Evolutionary conservation across 257 asterid species (phyloP).

Genomic region (Cinchona pubescens): DNA sequence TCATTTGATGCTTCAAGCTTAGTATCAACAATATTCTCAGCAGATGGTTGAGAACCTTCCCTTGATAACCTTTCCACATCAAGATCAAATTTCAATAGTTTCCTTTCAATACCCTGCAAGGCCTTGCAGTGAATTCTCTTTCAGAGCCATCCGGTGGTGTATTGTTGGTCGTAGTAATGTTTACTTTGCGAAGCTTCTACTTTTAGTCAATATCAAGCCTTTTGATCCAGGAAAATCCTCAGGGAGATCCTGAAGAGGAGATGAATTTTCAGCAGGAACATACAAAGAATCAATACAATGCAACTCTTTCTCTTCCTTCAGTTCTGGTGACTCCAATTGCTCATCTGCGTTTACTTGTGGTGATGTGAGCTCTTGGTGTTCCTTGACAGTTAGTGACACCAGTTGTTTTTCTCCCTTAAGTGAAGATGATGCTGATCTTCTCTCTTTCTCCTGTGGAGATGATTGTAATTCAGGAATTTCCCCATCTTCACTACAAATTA

Average conservation of each 20-base stretch:
- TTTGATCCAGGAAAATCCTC: constrained; percentile 28
- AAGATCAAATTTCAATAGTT: constrained; percentile 35
- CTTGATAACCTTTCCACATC: constrained; percentile 31
- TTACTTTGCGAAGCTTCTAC: constrained; percentile 76
- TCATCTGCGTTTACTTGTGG: constrained; percentile 28
- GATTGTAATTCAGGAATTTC: constrained; percentile 17
- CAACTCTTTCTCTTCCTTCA: constrained; percentile 44
- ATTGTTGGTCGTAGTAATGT: constrained; percentile 31
- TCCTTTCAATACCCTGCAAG: constrained; percentile 38
- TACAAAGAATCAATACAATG: constrained; percentile 35
- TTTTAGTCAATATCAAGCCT: constrained; percentile 47
- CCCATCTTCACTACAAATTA: constrained; percentile 18
- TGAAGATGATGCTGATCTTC: constrained; percentile 18
- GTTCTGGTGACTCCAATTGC: constrained; percentile 21
- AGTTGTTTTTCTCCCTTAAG: constrained; percentile 30
- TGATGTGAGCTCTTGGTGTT: constrained; percentile 26
- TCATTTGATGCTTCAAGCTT: constrained; percentile 42
- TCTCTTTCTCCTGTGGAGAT: constrained; percentile 29
- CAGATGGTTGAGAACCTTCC: constrained; percentile 46
- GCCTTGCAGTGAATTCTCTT: constrained; percentile 36
- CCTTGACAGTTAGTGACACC: constrained; percentile 19
- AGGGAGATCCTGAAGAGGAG: constrained; percentile 37
- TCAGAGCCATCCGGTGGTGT: constrained; percentile 45
- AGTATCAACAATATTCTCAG: constrained; percentile 40
- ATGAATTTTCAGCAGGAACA: constrained; percentile 32